A percentile compares a stretch with the other conserved stretches of the same genome.
These are phyloP conservation scores for Sporothrix curviconia DNA, from an alignment of 2,329 filamentous ascomycete species.

Conservation along the genomic window DNA sequence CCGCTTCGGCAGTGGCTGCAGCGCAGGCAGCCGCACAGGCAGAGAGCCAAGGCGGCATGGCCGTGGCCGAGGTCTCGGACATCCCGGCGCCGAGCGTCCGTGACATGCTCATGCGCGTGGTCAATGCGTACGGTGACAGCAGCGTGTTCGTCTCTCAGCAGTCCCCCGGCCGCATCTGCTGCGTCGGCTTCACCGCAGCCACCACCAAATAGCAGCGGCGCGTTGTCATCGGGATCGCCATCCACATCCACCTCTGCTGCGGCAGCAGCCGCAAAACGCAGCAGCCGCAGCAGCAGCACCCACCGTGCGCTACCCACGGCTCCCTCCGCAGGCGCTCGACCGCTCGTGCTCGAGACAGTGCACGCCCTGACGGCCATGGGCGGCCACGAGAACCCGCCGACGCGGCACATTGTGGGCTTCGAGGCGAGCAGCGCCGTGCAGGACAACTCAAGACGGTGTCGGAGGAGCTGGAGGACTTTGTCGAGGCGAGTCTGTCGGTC, in stretches of 20 bases:
- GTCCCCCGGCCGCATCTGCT: slow-evolving; percentile 21
- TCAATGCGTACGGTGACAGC: slow-evolving; percentile 70
- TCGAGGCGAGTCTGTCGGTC: slow-evolving; percentile 79
- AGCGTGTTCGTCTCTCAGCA: slow-evolving; percentile 32
- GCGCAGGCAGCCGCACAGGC: background rate
- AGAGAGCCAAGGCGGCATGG: background rate
- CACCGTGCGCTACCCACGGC: slow-evolving; percentile 67
- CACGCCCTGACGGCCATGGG: slow-evolving; percentile 87
- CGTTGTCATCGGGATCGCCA: background rate
- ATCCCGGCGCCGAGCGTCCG: slow-evolving; percentile 64
- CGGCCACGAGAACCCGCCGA: slow-evolving; percentile 91
- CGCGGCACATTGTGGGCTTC: slow-evolving; percentile 85
- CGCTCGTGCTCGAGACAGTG: slow-evolving; percentile 79
- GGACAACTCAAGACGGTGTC: slow-evolving; percentile 96
- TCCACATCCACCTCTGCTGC: background rate
- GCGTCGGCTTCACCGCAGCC: background rate
- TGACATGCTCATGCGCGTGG: slow-evolving; percentile 72
- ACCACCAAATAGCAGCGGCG: background rate
- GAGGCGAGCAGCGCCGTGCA: slow-evolving; percentile 85
- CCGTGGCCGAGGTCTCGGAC: background rate
- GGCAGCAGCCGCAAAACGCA: slow-evolving; percentile 58
- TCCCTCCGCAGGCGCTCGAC: slow-evolving; percentile 63
- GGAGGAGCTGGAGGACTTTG: slow-evolving; percentile 93
- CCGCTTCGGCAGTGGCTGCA: slow-evolving; percentile 53
- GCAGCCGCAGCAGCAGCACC: slow-evolving; percentile 60